These are phyloP conservation scores for Venturia carpophila DNA, from an alignment of 2,329 filamentous ascomycete genomes.

Conservation along the genomic window DNA sequence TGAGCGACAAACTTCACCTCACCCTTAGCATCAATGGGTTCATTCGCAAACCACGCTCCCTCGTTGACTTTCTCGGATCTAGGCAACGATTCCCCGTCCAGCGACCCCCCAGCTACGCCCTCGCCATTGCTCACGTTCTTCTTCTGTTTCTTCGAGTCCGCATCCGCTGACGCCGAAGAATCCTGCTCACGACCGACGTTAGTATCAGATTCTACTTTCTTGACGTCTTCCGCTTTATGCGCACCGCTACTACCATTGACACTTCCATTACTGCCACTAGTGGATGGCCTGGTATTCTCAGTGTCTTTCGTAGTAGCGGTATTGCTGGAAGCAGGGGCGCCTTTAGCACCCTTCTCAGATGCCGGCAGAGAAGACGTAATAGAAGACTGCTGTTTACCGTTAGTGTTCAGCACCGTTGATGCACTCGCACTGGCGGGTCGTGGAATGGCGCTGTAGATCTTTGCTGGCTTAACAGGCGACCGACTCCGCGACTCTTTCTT, in stretches of 20 bases:
- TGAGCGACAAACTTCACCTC: slow-evolving; percentile 18
- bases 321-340: neutral
- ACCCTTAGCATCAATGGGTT: slow-evolving; percentile 1
- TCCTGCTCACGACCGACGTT: slow-evolving; percentile 11
- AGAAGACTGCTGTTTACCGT: slow-evolving; percentile 2
- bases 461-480: slow-evolving; percentile 1
- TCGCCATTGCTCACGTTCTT: slow-evolving; percentile 11
- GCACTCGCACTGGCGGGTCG: neutral
- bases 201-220: slow-evolving; percentile 13
- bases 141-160: slow-evolving; percentile 11
- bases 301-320: slow-evolving; percentile 10
- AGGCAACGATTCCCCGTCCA: slow-evolving; percentile 13
- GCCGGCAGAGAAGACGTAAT: neutral
- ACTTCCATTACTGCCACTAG: neutral
- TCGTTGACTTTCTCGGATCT: slow-evolving; percentile 14
- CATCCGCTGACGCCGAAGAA: slow-evolving; percentile 18
- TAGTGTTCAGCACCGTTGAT: neutral
- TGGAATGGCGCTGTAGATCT: slow-evolving; percentile 1
- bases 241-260: slow-evolving; percentile 4
- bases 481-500: slow-evolving; percentile 2
- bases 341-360: slow-evolving; percentile 6
- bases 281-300: slow-evolving; percentile 2
- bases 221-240: neutral
- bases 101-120: slow-evolving; percentile 15
- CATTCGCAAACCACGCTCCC: slow-evolving; percentile 1